phyloP scores from a whole-genome alignment of 768 basidiomycete species.

The Mycena capillaripes region DNA sequence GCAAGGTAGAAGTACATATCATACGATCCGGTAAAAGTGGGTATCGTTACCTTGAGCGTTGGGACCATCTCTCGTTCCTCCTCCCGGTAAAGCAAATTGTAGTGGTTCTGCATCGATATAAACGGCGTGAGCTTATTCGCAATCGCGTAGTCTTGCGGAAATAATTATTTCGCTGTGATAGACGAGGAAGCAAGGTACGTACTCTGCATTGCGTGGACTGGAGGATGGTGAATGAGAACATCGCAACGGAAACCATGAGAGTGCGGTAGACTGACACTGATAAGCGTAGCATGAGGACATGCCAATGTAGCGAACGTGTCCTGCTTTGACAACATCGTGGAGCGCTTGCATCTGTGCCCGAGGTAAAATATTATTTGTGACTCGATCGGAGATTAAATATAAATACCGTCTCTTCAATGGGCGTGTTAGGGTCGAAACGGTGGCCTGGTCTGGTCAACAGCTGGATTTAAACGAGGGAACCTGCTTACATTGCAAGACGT shows the following conservation, averaged over 20 bases:
- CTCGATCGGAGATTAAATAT: too few relatives aligned
- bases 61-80: conserved; percentile 78
- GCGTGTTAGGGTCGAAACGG: conserved; percentile 70
- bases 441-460: conserved; percentile 57
- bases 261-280: conserved; percentile 57
- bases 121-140: conserved; percentile 70
- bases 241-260: not conserved
- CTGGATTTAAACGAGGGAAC: not conserved
- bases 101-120: conserved; percentile 80
- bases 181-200: conserved; percentile 28
- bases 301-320: conserved; percentile 72
- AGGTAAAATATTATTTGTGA: not conserved
- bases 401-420: conserved; percentile 66
- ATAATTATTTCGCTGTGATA: too few relatives aligned
- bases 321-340: conserved; percentile 74
- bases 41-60: conserved; percentile 60
- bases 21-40: too few relatives aligned
- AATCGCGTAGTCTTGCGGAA: conserved; percentile 69
- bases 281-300: conserved; percentile 69
- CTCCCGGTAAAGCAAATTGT: conserved; percentile 73
- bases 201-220: conserved; percentile 73
- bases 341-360: conserved; percentile 75
- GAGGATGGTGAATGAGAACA: too few relatives aligned
- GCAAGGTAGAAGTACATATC: not conserved
- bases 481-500: conserved; percentile 74